A percentile compares a stretch with the other conserved stretches of the same genome.
Evolutionary conservation across 441 rosid genomes (phyloP).

Genomic region (Kokia cookei): DNA sequence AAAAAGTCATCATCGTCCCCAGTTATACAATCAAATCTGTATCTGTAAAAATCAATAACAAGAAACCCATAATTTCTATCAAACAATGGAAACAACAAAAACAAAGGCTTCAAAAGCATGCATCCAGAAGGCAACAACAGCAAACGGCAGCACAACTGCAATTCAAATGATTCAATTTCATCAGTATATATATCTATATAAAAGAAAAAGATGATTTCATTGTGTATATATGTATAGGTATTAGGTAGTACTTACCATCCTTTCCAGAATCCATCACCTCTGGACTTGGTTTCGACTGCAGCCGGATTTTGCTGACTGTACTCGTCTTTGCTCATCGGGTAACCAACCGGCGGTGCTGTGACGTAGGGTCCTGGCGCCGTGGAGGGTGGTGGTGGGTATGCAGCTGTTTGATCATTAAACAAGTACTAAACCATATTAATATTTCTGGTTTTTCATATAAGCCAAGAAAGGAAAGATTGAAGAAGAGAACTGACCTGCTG

Average conservation of each 20-base stretch:
- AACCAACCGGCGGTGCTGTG: conserved; percentile 59
- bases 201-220: not conserved
- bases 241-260: conserved; percentile 42
- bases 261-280: conserved; percentile 74
- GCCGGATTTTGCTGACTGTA: not conserved
- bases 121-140: conserved; percentile 41
- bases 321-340: conserved; percentile 34
- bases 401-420: not conserved
- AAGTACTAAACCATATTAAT: not conserved
- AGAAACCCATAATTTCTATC: not conserved
- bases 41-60: no score
- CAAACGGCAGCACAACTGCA: conserved; percentile 51
- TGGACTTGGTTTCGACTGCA: conserved; percentile 40
- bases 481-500: not conserved
- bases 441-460: not conserved
- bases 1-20: not conserved
- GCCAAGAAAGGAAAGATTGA: not conserved
- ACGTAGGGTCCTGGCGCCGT: conserved; percentile 14
- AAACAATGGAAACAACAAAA: not conserved
- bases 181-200: not conserved
- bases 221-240: not conserved
- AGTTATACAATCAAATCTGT: not conserved
- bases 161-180: no score
- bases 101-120: conserved; percentile 29
- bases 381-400: conserved; percentile 17